Base-by-base conservation (phyloP, 257 asterid genomes). In the Primulina eburnea region DNA sequence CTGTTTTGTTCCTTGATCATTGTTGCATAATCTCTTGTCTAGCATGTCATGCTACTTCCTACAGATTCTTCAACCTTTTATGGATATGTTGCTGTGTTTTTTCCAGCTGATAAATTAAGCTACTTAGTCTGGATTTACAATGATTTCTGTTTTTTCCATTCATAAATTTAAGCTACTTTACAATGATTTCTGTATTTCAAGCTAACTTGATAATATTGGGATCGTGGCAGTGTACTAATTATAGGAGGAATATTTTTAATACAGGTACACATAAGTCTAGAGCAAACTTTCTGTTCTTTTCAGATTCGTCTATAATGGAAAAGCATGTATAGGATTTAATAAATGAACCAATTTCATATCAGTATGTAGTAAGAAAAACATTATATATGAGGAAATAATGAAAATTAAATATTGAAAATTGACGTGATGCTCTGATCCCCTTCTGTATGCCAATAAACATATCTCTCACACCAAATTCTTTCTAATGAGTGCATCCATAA, bases 201-300 rank as follows among this genome's bases (percentile, higher is more conserved):
- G 86, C 78, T 94, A 70, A 50, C 96, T 85, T 26, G 97, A 94
- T 88, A 91, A 94, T 78, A 97, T 89, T 56, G 96, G 93, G 56
- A 91, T 91, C 70, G 92, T 88, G 65, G 81, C 85, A 34, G 96
- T 90, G 78, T 89, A 90, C 85, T 81, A 87, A 72, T 81, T 89
- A 58, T 79, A 75, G 78, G 92, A 88, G 71, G 94, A 87, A 61
- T 26, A 66, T 83, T 73, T 26, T 64, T 53, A 84, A 80, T 83
- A 74, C 82, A 74, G 79, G 61, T 79, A 74, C 73, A 84, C 70
- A 21, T 21, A 77, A 68, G 79, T 64, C 62, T 86, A 82, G 84
- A 58, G 61, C 40, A 60, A 80, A 67, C 61, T 56, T 28, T 62
- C 69, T 29, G 21, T 29, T 76, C 26, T 55, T 35, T 69, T 81